A percentile compares a stretch with the other conserved stretches of the same genome.
Conservation (phyloP, 441 rosid genomes). For the Hura crepitans region DNA sequence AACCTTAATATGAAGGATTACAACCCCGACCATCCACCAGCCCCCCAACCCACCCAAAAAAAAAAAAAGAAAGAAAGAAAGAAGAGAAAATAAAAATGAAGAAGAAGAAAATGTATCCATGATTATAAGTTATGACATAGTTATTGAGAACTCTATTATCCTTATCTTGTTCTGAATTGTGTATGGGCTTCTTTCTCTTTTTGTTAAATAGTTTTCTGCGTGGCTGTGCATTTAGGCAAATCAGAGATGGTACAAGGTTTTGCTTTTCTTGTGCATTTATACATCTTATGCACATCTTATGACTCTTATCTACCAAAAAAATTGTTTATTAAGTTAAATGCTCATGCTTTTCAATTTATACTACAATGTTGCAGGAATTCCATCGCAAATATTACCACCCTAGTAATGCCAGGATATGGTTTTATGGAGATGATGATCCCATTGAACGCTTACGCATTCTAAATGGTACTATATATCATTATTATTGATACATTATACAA, state of each 20-base stretch:
- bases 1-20: no score
- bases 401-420: slow-evolving; percentile 95
- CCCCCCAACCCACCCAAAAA: no score
- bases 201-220: background rate
- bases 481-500: slow-evolving; percentile 11
- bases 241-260: background rate
- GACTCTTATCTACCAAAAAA: background rate
- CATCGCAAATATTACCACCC: slow-evolving; percentile 87
- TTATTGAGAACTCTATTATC: background rate
- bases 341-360: no score
- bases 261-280: background rate
- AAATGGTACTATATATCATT: slow-evolving; percentile 50
- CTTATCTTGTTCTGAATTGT: no score
- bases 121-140: background rate
- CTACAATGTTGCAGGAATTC: slow-evolving; percentile 53
- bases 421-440: slow-evolving; percentile 91
- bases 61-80: no score
- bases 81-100: no score
- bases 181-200: no score
- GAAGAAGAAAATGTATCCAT: no score
- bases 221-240: background rate
- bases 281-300: background rate
- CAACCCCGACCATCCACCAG: no score
- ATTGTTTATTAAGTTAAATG: no score
- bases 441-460: slow-evolving; percentile 65